Percentiles rank a stretch among this genome's conserved stretches.
Evolutionary conservation across 495 filamentous ascomycete species (phyloP).

Genomic region (Copromyces sp.): DNA sequence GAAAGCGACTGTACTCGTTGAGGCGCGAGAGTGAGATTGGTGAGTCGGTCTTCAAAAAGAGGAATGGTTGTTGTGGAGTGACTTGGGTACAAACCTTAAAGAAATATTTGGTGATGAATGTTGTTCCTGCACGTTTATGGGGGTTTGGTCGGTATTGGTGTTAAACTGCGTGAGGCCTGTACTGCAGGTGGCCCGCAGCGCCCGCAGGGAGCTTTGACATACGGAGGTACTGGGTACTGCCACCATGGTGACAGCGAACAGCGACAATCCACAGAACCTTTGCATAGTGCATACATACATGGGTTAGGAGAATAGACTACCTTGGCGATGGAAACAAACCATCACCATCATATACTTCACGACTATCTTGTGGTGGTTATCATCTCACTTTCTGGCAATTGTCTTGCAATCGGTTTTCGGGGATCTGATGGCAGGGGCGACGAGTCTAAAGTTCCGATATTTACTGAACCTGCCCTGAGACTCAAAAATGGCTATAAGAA

Average conservation of each 20-base stretch:
- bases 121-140: neutral
- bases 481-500: neutral
- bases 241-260: neutral
- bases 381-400: neutral
- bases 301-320: neutral
- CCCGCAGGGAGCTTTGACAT: neutral
- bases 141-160: neutral
- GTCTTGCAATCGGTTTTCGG: neutral
- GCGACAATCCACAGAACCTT: neutral
- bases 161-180: neutral
- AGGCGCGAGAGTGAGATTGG: neutral
- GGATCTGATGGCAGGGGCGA: neutral
- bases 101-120: neutral
- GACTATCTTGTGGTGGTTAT: neutral
- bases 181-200: neutral
- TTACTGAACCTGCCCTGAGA: neutral
- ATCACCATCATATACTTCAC: neutral
- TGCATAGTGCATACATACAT: neutral
- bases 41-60: neutral
- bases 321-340: neutral
- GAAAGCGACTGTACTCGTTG: neutral
- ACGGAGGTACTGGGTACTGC: neutral
- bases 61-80: neutral
- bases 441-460: neutral
- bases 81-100: neutral